A percentile compares a stretch with the other conserved stretches of the same genome.
Conservation (phyloP, 352 stramenopile species). For the Phytophthora rubi region DNA sequence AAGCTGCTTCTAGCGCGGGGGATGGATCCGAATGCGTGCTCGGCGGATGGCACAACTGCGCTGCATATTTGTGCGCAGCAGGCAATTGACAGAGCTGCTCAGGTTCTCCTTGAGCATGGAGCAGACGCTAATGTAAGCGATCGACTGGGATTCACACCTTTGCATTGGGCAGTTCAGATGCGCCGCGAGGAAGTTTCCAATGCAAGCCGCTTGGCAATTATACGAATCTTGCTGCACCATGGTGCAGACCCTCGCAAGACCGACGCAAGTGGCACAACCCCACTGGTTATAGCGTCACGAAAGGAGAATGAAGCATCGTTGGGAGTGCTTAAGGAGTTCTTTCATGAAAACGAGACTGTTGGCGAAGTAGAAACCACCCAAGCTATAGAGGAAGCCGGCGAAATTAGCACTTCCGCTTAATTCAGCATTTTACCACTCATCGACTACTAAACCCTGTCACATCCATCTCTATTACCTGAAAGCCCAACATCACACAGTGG, state of each 20-base stretch:
- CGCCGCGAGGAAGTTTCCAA: slow-evolving; percentile 75
- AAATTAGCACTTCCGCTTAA: slow-evolving; percentile 20
- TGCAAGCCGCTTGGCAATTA: slow-evolving; percentile 70
- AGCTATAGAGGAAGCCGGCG: slow-evolving; percentile 24
- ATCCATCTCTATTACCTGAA: slow-evolving; percentile 72
- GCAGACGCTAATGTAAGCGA: slow-evolving; percentile 70
- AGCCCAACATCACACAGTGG: background rate
- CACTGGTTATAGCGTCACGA: slow-evolving; percentile 68
- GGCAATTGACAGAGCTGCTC: slow-evolving; percentile 61
- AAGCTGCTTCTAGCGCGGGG: slow-evolving; percentile 66
- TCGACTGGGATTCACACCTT: slow-evolving; percentile 71
- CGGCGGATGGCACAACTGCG: slow-evolving; percentile 68
- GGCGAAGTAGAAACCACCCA: slow-evolving; percentile 24
- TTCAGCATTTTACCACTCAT: slow-evolving; percentile 35
- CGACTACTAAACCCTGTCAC: slow-evolving; percentile 80
- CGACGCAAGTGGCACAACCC: slow-evolving; percentile 58
- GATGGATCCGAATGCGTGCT: slow-evolving; percentile 56
- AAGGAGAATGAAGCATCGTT: slow-evolving; percentile 73
- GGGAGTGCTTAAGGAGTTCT: slow-evolving; percentile 62
- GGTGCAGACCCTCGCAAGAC: slow-evolving; percentile 54
- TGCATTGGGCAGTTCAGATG: slow-evolving; percentile 87
- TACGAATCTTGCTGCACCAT: slow-evolving; percentile 67
- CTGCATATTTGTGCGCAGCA: slow-evolving; percentile 86
- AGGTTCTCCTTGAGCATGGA: slow-evolving; percentile 65
- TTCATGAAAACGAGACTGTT: slow-evolving; percentile 35